Conservation (phyloP, 2,329 filamentous ascomycete species). For the Cryphonectria carpinicola region DNA sequence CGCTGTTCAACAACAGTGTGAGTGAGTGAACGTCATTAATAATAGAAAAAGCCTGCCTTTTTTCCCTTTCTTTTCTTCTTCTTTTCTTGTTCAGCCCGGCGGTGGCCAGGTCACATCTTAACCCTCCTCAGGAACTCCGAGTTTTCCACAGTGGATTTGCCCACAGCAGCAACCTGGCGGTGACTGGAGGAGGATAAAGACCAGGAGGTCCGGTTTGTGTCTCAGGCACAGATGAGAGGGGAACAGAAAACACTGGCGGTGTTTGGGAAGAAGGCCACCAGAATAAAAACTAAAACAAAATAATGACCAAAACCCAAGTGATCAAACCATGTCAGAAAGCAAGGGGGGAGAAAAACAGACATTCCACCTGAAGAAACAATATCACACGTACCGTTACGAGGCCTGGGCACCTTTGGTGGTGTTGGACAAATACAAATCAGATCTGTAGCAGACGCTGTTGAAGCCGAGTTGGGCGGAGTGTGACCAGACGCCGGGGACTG, state of each 20-base stretch:
- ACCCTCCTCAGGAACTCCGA: neutral
- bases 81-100: neutral
- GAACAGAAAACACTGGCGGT: conserved; percentile 11
- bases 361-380: conserved; percentile 22
- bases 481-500: conserved; percentile 39
- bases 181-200: conserved; percentile 28
- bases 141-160: conserved; percentile 8
- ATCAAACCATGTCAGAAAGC: conserved; percentile 12
- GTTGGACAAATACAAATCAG: conserved; percentile 61
- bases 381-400: conserved; percentile 58
- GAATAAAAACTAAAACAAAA: conserved; percentile 2
- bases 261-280: conserved; percentile 1
- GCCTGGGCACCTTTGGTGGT: conserved; percentile 60
- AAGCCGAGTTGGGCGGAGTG: conserved; percentile 28
- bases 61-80: neutral
- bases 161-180: conserved; percentile 13
- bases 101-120: conserved; percentile 3
- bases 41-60: neutral
- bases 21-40: conserved; percentile 21
- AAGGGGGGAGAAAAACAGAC: conserved; percentile 17
- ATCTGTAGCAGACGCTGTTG: conserved; percentile 40
- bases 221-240: conserved; percentile 28
- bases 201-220: conserved; percentile 25
- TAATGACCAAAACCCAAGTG: neutral
- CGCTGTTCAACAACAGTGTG: conserved; percentile 58